These are phyloP conservation scores for Physcomitrium patens DNA, from an alignment of 225 moss, liverwort and hornwort genomes.

Conservation along the genomic window DNA sequence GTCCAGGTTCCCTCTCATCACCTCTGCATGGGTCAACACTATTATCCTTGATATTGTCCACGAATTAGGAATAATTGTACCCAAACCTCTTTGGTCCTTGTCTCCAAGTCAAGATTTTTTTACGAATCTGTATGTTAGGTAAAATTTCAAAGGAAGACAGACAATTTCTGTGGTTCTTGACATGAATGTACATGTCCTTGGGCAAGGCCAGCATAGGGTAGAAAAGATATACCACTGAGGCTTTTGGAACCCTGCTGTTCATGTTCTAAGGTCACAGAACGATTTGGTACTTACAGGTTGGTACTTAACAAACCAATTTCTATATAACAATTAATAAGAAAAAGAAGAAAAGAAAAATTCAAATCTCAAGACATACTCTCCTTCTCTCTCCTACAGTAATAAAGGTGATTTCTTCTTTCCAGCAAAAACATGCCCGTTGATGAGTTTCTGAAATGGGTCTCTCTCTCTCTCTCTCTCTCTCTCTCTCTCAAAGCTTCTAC, in stretches of 20 bases:
- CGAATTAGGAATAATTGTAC: background rate
- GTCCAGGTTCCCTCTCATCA: background rate
- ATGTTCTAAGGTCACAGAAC: background rate
- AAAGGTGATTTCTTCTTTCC: too few species aligned
- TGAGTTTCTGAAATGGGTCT: too few species aligned
- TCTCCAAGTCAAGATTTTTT: background rate
- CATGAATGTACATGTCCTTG: background rate
- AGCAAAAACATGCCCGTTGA: too few species aligned
- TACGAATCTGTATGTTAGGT: background rate
- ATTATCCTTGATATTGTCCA: background rate
- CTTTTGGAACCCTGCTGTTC: background rate
- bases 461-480: too few species aligned
- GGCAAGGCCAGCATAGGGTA: background rate
- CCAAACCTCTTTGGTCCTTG: background rate
- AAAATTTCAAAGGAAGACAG: background rate
- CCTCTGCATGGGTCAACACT: background rate
- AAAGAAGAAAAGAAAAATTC: too few species aligned
- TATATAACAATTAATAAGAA: too few species aligned
- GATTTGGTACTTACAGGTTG: too few species aligned
- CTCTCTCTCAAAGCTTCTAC: too few species aligned
- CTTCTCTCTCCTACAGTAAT: too few species aligned
- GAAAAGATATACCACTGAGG: background rate
- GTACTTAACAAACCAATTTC: too few species aligned
- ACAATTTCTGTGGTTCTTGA: background rate
- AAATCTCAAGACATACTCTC: too few species aligned